Percentiles rank a stretch among this genome's conserved stretches.
Evolutionary conservation across 306 rosid species (phyloP).

Genomic region (Medicago ruthenica): DNA sequence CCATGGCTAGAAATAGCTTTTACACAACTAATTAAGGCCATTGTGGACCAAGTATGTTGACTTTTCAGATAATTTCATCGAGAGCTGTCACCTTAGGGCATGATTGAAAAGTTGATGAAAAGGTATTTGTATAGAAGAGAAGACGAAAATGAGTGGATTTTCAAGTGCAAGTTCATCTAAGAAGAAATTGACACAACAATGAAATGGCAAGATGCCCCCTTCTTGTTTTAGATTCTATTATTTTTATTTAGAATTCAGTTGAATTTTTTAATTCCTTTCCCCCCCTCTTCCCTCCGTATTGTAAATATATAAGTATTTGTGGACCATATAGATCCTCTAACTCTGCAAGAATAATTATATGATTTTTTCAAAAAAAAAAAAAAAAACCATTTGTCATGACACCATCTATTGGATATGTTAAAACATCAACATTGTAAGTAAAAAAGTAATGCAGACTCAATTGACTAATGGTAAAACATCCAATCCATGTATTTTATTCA

Average conservation of each 20-base stretch:
- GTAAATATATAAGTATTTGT: too few species aligned
- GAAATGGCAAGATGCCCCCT: slow-evolving; percentile 41
- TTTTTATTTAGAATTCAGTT: slow-evolving; percentile 33
- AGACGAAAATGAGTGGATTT: slow-evolving; percentile 52
- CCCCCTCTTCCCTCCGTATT: slow-evolving; percentile 9
- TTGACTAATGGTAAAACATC: not conserved
- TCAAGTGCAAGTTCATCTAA: slow-evolving; percentile 37
- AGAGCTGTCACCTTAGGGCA: slow-evolving; percentile 77
- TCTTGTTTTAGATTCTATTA: too few species aligned
- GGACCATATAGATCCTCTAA: not conserved
- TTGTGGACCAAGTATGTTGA: slow-evolving; percentile 82
- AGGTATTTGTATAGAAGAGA: slow-evolving; percentile 47
- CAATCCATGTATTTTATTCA: not conserved
- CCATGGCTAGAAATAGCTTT: slow-evolving; percentile 98
- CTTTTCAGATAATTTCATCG: slow-evolving; percentile 88
- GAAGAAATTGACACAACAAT: slow-evolving; percentile 41
- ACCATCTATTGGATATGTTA: not conserved
- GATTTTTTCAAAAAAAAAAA: too few species aligned
- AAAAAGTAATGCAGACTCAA: not conserved
- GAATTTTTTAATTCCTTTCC: slow-evolving; percentile 46
- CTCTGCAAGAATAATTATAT: not conserved
- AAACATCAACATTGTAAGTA: not conserved
- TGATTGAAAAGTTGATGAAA: slow-evolving; percentile 47
- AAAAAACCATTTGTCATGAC: not conserved
- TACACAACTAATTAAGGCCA: slow-evolving; percentile 73